These are phyloP conservation scores for Wallacemonas collosoma DNA, from an alignment of 208 protist species.

Conservation along the genomic window DNA sequence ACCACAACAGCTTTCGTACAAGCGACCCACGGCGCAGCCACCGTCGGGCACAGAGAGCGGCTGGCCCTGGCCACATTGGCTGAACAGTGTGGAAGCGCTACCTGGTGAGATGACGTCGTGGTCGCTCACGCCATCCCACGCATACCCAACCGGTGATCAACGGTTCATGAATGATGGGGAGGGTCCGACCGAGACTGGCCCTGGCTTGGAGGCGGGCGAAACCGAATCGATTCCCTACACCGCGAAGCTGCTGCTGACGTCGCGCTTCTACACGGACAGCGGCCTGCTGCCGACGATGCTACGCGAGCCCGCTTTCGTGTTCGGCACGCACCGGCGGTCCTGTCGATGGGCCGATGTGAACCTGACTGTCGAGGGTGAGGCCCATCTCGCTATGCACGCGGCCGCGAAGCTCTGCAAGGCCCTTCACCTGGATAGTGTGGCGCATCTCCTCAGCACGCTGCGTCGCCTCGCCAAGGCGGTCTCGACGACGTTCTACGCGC, in stretches of 20 bases:
- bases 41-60: neutral
- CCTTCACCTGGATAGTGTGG: slow-evolving; percentile 28
- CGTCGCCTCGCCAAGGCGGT: slow-evolving; percentile 35
- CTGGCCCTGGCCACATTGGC: slow-evolving; percentile 11
- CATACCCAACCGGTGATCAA: neutral
- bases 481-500: slow-evolving; percentile 11
- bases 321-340: slow-evolving; percentile 25
- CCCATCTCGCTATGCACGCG: slow-evolving; percentile 36
- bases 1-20: neutral
- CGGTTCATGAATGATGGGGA: neutral
- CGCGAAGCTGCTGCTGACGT: slow-evolving; percentile 17
- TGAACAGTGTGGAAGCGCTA: neutral
- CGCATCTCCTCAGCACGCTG: slow-evolving; percentile 35
- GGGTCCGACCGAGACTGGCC: neutral
- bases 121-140: too few species aligned
- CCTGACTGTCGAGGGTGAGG: slow-evolving; percentile 22
- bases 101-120: neutral
- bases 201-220: neutral
- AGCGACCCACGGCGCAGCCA: neutral
- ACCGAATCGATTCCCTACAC: neutral
- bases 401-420: slow-evolving; percentile 46
- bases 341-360: slow-evolving; percentile 38
- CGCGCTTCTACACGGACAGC: slow-evolving; percentile 14
- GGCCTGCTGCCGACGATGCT: slow-evolving; percentile 22
- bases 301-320: slow-evolving; percentile 28